Evolutionary conservation across 768 basidiomycete species (phyloP).

Genomic region (Pleurotus eryngii): DNA sequence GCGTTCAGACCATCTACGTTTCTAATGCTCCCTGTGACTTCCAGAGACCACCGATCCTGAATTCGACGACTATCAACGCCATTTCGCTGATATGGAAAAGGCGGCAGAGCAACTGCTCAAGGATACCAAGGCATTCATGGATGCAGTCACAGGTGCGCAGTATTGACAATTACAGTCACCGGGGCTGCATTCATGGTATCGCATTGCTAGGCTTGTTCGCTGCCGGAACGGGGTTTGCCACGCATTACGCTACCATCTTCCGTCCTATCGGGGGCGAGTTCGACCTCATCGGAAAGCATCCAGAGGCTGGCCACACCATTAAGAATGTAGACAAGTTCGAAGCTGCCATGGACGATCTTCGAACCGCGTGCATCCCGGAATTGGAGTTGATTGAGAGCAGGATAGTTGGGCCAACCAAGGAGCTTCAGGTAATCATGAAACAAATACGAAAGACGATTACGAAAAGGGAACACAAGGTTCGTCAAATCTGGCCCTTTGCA

Average conservation of each 20-base stretch:
- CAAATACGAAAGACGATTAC: slow-evolving; percentile 89
- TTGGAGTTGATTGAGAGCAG: slow-evolving; percentile 91
- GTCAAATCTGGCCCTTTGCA: slow-evolving; percentile 22
- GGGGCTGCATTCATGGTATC: too few relatives aligned
- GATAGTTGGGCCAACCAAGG: slow-evolving; percentile 83
- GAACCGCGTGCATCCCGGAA: slow-evolving; percentile 77
- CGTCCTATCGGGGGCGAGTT: slow-evolving; percentile 73
- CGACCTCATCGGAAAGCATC: slow-evolving; percentile 74
- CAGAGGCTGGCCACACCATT: slow-evolving; percentile 74
- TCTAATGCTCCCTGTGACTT: background rate
- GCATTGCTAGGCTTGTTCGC: slow-evolving; percentile 56
- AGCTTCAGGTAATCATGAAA: slow-evolving; percentile 84
- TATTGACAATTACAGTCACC: too few relatives aligned
- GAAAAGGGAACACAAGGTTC: slow-evolving; percentile 92
- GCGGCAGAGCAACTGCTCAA: slow-evolving; percentile 89
- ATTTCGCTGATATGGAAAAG: slow-evolving; percentile 74
- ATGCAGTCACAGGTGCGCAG: slow-evolving; percentile 64
- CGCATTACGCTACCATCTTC: slow-evolving; percentile 62
- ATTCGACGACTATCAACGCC: slow-evolving; percentile 82
- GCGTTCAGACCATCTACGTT: background rate
- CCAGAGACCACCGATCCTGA: slow-evolving; percentile 81
- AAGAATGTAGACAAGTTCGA: slow-evolving; percentile 73
- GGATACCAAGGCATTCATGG: slow-evolving; percentile 84
- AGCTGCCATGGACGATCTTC: slow-evolving; percentile 77
- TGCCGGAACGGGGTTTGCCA: slow-evolving; percentile 57